A percentile compares a stretch with the other conserved stretches of the same genome.
These are phyloP conservation scores for Russula sp. DNA, from an alignment of 768 basidiomycete species.

Conservation along the genomic window DNA sequence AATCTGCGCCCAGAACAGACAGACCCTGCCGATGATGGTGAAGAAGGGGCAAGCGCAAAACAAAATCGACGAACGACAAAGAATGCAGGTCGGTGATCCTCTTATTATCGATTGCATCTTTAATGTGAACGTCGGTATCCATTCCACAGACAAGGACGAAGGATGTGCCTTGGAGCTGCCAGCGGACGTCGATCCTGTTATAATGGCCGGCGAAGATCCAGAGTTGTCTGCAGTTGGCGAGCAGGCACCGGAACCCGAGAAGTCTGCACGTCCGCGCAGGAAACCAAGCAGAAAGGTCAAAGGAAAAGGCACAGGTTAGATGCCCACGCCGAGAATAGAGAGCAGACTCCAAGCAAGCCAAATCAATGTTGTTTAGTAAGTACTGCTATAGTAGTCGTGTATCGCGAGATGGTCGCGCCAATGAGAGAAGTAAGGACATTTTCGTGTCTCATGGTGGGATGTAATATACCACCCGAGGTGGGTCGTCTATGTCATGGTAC, in stretches of 20 bases:
- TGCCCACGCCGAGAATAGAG: too few species aligned
- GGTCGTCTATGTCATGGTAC: too few species aligned
- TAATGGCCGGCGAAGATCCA: neutral
- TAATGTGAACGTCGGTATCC: neutral
- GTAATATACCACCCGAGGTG: too few species aligned
- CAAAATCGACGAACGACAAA: neutral
- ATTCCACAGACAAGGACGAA: neutral
- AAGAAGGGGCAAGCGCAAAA: neutral
- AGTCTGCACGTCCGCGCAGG: neutral
- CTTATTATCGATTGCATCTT: neutral
- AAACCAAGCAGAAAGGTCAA: neutral
- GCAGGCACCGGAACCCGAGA: neutral
- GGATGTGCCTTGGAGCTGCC: neutral
- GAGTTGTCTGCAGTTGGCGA: neutral
- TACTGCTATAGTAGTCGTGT: too few species aligned
- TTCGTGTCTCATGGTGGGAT: too few species aligned
- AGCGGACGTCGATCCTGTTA: neutral
- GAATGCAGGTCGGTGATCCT: neutral
- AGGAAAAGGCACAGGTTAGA: neutral
- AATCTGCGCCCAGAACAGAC: constrained; percentile 29
- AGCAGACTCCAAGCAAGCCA: too few species aligned
- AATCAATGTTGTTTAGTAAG: too few species aligned
- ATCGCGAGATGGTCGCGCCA: too few species aligned
- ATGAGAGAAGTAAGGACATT: too few species aligned
- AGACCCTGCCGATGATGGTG: neutral